Evolutionary conservation across 441 rosid genomes (phyloP), one percentile per base, ranked within the genome.

Genomic region (Mallotus repandus): DNA sequence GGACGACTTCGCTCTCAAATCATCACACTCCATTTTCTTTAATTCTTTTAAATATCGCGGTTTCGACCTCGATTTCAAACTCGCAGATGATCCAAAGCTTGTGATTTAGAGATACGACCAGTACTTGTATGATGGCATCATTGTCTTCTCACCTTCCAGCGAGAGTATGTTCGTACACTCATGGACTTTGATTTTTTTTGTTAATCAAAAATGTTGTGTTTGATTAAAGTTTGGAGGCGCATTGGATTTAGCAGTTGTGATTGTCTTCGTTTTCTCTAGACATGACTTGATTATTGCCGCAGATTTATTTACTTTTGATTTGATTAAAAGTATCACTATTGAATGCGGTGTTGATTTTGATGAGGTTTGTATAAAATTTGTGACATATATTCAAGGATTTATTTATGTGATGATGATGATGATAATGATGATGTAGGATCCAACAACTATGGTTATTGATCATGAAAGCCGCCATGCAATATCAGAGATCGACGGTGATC

Each of bases 311-410:
- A 88, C 97, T 3, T 91, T 94, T 70, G 93, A 90, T 84, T 78
- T 91, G 78, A 88, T 89, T 52, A 82, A 84, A 18, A 85, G 86
- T 1, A 83, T 91, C 46, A 91, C 92, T n/a, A 79, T 86, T 0
- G 96, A 93, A 72, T 88, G 91, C 63, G 98, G 96, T 10, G 92
- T 88, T 77, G 96, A 88, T 74, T 91, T 91, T 70, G 94, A 90
- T 5, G 97, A 91, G 94, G 96, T 91, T 21, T 25, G 82, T 79
- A 15, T 56, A 2, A 15, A 35, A 38, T 35, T 54, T n/a, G n/a
- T n/a, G n/a, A n/a, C n/a, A n/a, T n/a, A n/a, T n/a, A n/a, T n/a
- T 52, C 10, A n/a, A 6, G n/a, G n/a, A 5, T 38, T 45, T 48
- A 11, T 59, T 14, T 53, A 62, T 62, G 46, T 12, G 48, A 32